phyloP scores from a whole-genome alignment of 345 rosid genomes.

The Populus simonii region DNA sequence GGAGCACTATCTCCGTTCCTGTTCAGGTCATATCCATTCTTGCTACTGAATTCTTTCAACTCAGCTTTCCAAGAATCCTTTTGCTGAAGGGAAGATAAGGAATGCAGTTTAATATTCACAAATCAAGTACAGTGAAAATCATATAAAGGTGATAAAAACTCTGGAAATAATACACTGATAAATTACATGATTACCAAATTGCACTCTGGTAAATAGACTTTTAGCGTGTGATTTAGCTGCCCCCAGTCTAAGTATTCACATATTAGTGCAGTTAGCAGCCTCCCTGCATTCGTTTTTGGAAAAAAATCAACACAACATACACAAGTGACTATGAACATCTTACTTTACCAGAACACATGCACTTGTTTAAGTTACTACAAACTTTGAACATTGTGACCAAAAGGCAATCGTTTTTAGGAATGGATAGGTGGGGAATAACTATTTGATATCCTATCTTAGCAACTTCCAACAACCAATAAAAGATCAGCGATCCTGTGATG shows the following conservation, averaged over 20 bases:
- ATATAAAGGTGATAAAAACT: not conserved
- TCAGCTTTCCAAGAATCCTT: slow-evolving; percentile 90
- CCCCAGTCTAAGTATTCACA: slow-evolving; percentile 99
- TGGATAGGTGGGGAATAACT: not conserved
- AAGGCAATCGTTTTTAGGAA: not conserved
- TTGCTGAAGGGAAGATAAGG: slow-evolving; percentile 47
- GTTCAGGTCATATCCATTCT: slow-evolving; percentile 75
- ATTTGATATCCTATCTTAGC: not conserved
- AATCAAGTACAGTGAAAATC: slow-evolving; percentile 1
- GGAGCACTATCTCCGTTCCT: slow-evolving; percentile 86
- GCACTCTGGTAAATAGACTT: slow-evolving; percentile 90
- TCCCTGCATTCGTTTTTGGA: slow-evolving; percentile 46
- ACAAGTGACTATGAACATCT: not conserved
- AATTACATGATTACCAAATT: slow-evolving; percentile 82
- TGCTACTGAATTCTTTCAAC: slow-evolving; percentile 73
- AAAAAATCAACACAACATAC: not conserved
- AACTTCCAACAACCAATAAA: not conserved
- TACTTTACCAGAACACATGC: not conserved
- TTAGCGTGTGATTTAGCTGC: slow-evolving; percentile 75
- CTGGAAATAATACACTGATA: slow-evolving; percentile 13
- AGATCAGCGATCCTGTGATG: not conserved
- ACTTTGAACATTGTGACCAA: not conserved
- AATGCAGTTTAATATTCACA: not conserved
- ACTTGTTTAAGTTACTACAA: not conserved
- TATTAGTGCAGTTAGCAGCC: slow-evolving; percentile 71